Evolutionary conservation across 1,139 yeast species (phyloP).

Genomic region (Hyphopichia khmerensis): DNA sequence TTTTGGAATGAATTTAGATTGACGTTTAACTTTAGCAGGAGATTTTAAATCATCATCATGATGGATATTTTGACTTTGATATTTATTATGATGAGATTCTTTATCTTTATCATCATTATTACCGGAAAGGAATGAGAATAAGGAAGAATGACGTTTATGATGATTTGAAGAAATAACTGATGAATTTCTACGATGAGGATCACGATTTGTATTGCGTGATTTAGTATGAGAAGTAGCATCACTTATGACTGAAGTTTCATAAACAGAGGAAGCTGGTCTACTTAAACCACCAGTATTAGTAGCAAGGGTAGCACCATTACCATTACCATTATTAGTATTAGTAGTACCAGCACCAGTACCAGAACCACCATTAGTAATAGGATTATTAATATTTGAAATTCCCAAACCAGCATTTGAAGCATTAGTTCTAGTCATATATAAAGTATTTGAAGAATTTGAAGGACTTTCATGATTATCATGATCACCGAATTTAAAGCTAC

Average conservation of each 20-base stretch:
- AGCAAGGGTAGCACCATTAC: no score
- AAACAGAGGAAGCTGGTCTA: constrained; percentile 47
- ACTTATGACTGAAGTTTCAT: constrained; percentile 33
- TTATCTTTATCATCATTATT: constrained; percentile 11
- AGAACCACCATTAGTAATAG: no score
- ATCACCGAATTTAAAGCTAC: constrained; percentile 23
- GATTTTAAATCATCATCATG: constrained; percentile 9
- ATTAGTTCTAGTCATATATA: constrained; percentile 26
- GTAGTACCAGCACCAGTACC: no score
- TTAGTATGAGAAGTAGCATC: constrained; percentile 15
- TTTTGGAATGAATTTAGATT: background rate
- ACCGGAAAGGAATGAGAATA: constrained; percentile 42
- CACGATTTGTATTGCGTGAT: constrained; percentile 12
- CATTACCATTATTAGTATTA: no score
- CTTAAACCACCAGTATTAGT: constrained; percentile 13
- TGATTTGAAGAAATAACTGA: constrained; percentile 23
- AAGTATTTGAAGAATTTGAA: constrained; percentile 1
- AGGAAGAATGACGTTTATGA: constrained; percentile 46
- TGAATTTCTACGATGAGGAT: constrained; percentile 29
- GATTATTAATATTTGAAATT: constrained; percentile 5
- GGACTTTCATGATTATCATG: constrained; percentile 8
- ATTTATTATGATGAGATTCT: background rate
- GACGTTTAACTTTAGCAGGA: constrained; percentile 5
- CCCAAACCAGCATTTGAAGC: constrained; percentile 22
- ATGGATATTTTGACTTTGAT: constrained; percentile 6